These are phyloP conservation scores for Purshia tridentata DNA, from an alignment of 306 rosid species.

Conservation along the genomic window DNA sequence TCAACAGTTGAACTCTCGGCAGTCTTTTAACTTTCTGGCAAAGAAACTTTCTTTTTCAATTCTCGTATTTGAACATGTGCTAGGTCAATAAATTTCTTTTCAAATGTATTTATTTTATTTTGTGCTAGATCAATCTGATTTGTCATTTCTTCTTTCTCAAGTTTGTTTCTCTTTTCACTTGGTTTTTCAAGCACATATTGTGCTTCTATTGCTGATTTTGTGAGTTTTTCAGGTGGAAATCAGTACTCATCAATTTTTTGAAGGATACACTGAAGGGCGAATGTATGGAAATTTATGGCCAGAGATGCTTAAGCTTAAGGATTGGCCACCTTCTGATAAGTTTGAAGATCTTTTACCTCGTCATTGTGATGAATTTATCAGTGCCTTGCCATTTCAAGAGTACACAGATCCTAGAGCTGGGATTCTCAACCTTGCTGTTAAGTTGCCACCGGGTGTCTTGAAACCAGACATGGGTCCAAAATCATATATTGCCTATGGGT, in stretches of 20 bases:
- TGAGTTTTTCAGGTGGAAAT: slow-evolving; percentile 67
- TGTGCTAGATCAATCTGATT: neutral
- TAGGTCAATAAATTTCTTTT: neutral
- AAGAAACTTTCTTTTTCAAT: neutral
- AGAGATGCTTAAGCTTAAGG: slow-evolving; percentile 90
- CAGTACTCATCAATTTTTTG: slow-evolving; percentile 55
- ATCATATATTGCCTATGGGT: slow-evolving; percentile 82
- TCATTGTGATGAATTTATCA: slow-evolving; percentile 82
- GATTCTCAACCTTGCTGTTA: slow-evolving; percentile 75
- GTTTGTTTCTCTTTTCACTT: slow-evolving; percentile 11
- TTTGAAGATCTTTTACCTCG: slow-evolving; percentile 88
- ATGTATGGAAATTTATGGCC: slow-evolving; percentile 73
- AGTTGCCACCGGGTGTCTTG: slow-evolving; percentile 66
- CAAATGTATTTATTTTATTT: neutral
- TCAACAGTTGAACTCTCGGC: slow-evolving; percentile 9
- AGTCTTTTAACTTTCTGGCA: slow-evolving; percentile 9
- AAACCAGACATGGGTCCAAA: slow-evolving; percentile 96
- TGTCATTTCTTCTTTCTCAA: neutral
- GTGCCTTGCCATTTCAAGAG: slow-evolving; percentile 74
- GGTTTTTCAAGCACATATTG: slow-evolving; percentile 11
- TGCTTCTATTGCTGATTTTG: slow-evolving; percentile 18
- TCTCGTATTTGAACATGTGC: neutral
- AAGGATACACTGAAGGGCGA: slow-evolving; percentile 77
- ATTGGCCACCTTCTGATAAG: slow-evolving; percentile 91
- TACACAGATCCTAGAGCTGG: slow-evolving; percentile 80